A percentile compares a stretch with the other conserved stretches of the same genome.
Evolutionary conservation across 331 rosid genomes (phyloP).

Genomic region (Saraca asoca): DNA sequence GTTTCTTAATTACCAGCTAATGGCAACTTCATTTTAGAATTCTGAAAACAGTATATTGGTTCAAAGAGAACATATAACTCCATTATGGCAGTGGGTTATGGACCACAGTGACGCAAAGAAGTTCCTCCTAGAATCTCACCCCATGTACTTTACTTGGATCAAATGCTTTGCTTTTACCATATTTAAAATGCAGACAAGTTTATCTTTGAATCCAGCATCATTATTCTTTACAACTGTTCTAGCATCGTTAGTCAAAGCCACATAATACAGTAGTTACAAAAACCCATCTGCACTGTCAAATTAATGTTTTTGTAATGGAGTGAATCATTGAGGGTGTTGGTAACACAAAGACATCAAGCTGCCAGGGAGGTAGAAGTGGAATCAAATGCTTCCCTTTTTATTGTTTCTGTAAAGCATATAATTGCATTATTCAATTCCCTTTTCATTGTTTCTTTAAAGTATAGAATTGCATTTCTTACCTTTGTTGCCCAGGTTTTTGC

Average conservation of each 20-base stretch:
- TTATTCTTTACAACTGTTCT: constrained; percentile 16
- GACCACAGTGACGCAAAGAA: constrained; percentile 22
- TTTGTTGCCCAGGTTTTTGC: constrained; percentile 71
- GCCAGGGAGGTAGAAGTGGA: no score
- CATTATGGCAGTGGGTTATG: constrained; percentile 30
- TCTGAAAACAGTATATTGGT: no score
- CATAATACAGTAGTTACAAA: background rate
- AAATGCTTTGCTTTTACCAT: constrained; percentile 21
- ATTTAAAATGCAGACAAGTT: constrained; percentile 20
- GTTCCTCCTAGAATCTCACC: constrained; percentile 21
- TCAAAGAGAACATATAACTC: background rate
- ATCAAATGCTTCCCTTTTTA: no score
- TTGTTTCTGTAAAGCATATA: no score
- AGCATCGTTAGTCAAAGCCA: constrained; percentile 12
- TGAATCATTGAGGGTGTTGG: constrained; percentile 1
- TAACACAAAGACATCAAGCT: background rate
- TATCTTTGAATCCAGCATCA: constrained; percentile 25
- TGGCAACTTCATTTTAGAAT: no score
- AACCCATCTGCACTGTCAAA: background rate
- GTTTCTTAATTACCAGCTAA: background rate
- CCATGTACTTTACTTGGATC: constrained; percentile 22
- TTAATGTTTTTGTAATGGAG: constrained; percentile 22
- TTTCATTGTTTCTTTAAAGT: background rate
- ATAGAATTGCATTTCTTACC: constrained; percentile 32
- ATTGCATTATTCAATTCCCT: no score